Base-by-base conservation (phyloP, 2,329 filamentous ascomycete species). In the Ophiostoma novo-ulmi region DNA sequence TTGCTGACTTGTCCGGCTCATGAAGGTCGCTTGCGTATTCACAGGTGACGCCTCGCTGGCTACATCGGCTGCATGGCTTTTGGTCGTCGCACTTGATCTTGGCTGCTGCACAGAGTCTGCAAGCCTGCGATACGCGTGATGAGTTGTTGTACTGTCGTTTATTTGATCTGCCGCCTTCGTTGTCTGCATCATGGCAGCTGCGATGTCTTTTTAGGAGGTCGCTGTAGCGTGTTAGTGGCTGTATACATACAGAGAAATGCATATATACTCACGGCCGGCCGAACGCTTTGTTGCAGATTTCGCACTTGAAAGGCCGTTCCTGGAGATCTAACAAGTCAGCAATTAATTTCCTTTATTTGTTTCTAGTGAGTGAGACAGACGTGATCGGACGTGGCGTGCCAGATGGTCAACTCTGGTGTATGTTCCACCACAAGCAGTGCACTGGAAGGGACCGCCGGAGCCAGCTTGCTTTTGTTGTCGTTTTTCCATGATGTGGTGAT, bases 31-130 rank as follows among this genome's bases (percentile, higher is more conserved):
- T 11, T n/a, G 31, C 36, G 63, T 69, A 80, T 70, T 82, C 81
- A 76, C 85, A 87, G 17, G 74, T 76, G 69, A 86, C 73, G 63
- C 82, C 81, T 38, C 84, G 81, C 70, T 78, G 81, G 68, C 81
- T 78, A 73, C 85, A 86, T 39, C 84, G 81, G 22, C 81, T 80
- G 75, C 85, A 87, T 41, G 85, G 85, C 76, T 87, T 86, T 31
- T 79, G 75, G 71, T 87, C 85, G 72, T 85, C 84, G 72, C 85
- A 87, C 74, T 86, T 86, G 64, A 87, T 83, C 26, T 85, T 80
- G 13, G 85, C 84, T 22, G 80, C 76, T 3, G 85, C 84, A 73
- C 85, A 87, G 11, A 82, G 78, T 35, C 81, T 80, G 73, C 85
- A 87, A 17, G 85, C 85, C 73, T 85, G 83, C 11, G 81, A 83